A percentile compares a stretch with the other conserved stretches of the same genome.
phyloP scores from a whole-genome alignment of 2,329 filamentous ascomycete species.

The Metarhizium brunneum region DNA sequence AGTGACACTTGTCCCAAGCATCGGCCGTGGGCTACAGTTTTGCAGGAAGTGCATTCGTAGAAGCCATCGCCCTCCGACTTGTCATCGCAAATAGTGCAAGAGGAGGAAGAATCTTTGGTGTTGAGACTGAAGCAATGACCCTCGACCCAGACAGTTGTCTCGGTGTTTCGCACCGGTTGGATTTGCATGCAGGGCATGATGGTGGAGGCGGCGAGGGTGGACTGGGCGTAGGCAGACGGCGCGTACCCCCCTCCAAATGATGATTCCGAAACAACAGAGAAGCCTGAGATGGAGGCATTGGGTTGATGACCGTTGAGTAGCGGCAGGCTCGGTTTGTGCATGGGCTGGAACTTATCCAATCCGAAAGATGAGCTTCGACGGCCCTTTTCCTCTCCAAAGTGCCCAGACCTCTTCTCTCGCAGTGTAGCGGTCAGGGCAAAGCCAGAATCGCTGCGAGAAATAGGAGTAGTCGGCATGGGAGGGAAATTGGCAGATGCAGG shows the following conservation, averaged over 20 bases:
- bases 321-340: constrained; percentile 63
- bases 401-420: constrained; percentile 87
- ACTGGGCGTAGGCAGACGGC: constrained; percentile 75
- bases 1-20: constrained; percentile 54
- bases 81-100: constrained; percentile 70
- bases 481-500: constrained; percentile 73
- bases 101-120: constrained; percentile 46
- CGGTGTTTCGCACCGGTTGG: constrained; percentile 69
- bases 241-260: constrained; percentile 65
- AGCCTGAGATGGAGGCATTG: constrained; percentile 49
- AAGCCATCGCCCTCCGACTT: constrained; percentile 62
- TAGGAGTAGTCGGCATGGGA: constrained; percentile 62
- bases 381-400: constrained; percentile 72
- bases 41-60: constrained; percentile 63
- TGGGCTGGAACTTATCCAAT: constrained; percentile 58
- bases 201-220: constrained; percentile 76
- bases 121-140: constrained; percentile 70
- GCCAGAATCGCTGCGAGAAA: constrained; percentile 86
- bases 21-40: constrained; percentile 45
- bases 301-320: constrained; percentile 59
- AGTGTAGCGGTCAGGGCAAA: constrained; percentile 79
- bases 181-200: constrained; percentile 80
- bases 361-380: constrained; percentile 90
- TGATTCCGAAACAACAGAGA: constrained; percentile 56
- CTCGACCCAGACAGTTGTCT: constrained; percentile 75